Evolutionary conservation across 23 red algal genomes (phyloP).

Genomic region (Cyanidium caldarium): DNA sequence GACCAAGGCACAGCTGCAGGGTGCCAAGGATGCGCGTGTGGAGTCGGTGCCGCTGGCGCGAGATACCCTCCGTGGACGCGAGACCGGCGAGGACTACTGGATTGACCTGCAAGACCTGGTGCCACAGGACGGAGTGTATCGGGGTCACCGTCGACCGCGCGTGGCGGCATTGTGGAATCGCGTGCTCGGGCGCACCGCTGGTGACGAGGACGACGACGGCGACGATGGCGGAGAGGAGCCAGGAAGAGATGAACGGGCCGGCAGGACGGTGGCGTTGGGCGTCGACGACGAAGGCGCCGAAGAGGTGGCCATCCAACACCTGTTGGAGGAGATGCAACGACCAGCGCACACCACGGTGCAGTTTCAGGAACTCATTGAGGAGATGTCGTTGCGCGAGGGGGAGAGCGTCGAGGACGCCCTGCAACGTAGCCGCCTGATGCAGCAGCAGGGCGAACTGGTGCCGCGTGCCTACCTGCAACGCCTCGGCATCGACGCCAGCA

Average conservation of each 20-base stretch:
- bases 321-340: constrained; percentile 2
- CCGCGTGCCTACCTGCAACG: no score
- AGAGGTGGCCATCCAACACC: no score
- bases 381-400: not conserved
- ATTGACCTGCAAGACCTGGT: not conserved
- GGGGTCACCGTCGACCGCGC: no score
- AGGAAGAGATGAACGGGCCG: not conserved
- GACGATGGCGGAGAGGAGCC: not conserved
- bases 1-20: not conserved
- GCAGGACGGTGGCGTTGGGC: not conserved
- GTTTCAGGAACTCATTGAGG: constrained; percentile 1
- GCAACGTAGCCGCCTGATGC: not conserved
- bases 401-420: constrained; percentile 8
- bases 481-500: no score
- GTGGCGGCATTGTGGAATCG: no score
- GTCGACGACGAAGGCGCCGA: no score
- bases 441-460: no score
- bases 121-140: no score
- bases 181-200: no score
- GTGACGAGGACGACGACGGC: no score
- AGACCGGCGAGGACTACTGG: constrained; percentile 5
- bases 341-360: not conserved
- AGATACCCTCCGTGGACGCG: not conserved
- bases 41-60: not conserved
- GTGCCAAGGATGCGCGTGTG: not conserved